Evolutionary conservation across 257 asterid species (phyloP), one percentile per base, ranked within the genome.

Genomic region (Thymus mandschuricus): DNA sequence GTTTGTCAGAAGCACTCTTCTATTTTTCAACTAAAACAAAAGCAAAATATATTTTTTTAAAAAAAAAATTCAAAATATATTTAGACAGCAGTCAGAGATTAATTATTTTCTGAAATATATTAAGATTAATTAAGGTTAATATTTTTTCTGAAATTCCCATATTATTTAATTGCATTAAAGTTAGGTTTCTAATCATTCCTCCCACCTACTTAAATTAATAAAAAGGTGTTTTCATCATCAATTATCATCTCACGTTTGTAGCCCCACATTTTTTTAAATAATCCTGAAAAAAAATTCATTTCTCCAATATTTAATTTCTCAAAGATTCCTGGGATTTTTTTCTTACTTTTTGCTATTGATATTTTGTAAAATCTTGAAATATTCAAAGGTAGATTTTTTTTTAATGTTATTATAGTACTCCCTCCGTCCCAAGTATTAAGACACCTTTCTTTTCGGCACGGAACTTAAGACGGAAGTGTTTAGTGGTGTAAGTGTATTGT

Each of bases 171-270:
- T 72, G 80, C 70, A 71, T 64, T 45, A 71, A 78, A 75, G 74
- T 76, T 72, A 46, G 82, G 80, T 72, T 72, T 64, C 75, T 78
- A 84, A 82, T 85, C 82, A 85, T 82, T 86, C 79, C 69, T 70
- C 81, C 86, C 90, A 87, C 90, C 90, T 78, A 79, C 87, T 80
- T 71, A 76, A 52, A 21, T 54, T 38, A 52, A 71, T 71, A 74
- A 64, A 71, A 75, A 62, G 68, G 51, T 64, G 50, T 67, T 61
- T 60, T 79, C 72, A 77, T 80, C 81, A 81, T 73, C 84, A 86
- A 75, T 80, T 54, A 81, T 80, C 78, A 76, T 69, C 83, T 65
- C 81, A 60, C 55, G 57, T 75, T 44, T 65, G 77, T 58, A 69
- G 70, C 58, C 68, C 50, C 40, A 68, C 38, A 11, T 11, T 44